Conservation (phyloP, 1,139 yeast species). For the Taphrina confusa region DNA sequence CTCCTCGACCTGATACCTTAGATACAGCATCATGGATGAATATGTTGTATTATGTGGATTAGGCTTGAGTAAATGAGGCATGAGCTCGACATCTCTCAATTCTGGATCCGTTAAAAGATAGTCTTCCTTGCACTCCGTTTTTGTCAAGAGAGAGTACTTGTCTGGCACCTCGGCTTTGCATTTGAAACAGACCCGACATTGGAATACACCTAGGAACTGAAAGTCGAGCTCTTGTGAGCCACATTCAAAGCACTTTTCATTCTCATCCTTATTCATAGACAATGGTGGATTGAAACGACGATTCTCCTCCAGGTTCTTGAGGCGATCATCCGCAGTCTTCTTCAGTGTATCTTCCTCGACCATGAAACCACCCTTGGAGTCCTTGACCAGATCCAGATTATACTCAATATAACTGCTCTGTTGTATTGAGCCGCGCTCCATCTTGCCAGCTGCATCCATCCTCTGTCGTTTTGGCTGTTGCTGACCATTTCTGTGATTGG, state of each 20-base stretch:
- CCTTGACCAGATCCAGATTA: slow-evolving; percentile 82
- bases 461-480: slow-evolving; percentile 35
- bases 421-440: slow-evolving; percentile 44
- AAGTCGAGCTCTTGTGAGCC: slow-evolving; percentile 71
- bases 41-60: slow-evolving; percentile 90
- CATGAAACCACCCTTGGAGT: slow-evolving; percentile 83
- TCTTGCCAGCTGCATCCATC: slow-evolving; percentile 28
- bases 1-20: slow-evolving; percentile 87
- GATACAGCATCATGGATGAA: slow-evolving; percentile 87
- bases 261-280: slow-evolving; percentile 73
- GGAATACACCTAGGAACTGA: slow-evolving; percentile 66
- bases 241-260: slow-evolving; percentile 51
- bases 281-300: slow-evolving; percentile 54
- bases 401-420: slow-evolving; percentile 73
- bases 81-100: slow-evolving; percentile 63
- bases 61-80: slow-evolving; percentile 82
- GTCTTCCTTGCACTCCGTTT: slow-evolving; percentile 93
- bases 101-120: slow-evolving; percentile 65
- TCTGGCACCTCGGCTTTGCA: slow-evolving; percentile 77
- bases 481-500: slow-evolving; percentile 35
- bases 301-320: slow-evolving; percentile 45
- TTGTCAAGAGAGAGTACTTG: slow-evolving; percentile 84
- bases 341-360: slow-evolving; percentile 46
- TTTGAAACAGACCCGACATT: slow-evolving; percentile 71
- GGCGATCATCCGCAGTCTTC: slow-evolving; percentile 16